Base-by-base conservation (phyloP, 2,329 filamentous ascomycete species). In the Pseudocercospora fuligena region DNA sequence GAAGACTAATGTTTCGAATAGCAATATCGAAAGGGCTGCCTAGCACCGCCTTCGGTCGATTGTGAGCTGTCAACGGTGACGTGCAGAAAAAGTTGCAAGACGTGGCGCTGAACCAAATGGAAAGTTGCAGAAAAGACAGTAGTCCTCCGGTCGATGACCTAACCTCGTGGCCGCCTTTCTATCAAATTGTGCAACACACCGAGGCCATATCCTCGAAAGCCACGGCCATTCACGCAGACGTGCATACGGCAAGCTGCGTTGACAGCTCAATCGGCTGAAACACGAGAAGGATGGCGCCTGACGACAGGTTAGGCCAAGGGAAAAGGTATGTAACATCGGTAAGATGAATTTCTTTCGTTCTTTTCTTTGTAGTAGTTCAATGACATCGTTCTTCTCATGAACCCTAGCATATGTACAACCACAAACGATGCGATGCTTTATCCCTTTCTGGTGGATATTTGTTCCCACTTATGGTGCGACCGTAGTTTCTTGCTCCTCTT, bases 231-330 rank as follows among this genome's bases (percentile, higher is more conserved):
- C 25, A 27, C 12, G 51, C 51, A 58, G 3, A 58, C 31, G 56
- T 58, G 56, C 56, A 58, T 19, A 58, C 56, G 56, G 56, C 31
- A 40, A 36, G 56, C n/a, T 36, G 56, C 56, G 56, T 58, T 58
- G 56, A 58, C 56, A 58, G 56, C 56, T 58, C 56, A 33, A 58
- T 58, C 31, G 19, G 19, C 31, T 58, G 56, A 58, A 43, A 58
- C 56, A 25, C 14, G n/a, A 27, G 56, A 21, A 27, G 31, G 9
- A 16, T 43, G 31, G 19, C 40, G 16, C 16, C 1, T 43, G 40
- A n/a, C 33, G 33, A 36, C 33, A 36, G 33, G 27, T 29, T 29
- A 7, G 27, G 27, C 27, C 27, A 29, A 29, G 27, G 27, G 33
- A 16, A 43, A n/a, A 19, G 40, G 40, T 43, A 43, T 43, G 14